A percentile compares a stretch with the other conserved stretches of the same genome.
Evolutionary conservation across 805 yeast species (phyloP).

Genomic region (Candida sakaeoensis): DNA sequence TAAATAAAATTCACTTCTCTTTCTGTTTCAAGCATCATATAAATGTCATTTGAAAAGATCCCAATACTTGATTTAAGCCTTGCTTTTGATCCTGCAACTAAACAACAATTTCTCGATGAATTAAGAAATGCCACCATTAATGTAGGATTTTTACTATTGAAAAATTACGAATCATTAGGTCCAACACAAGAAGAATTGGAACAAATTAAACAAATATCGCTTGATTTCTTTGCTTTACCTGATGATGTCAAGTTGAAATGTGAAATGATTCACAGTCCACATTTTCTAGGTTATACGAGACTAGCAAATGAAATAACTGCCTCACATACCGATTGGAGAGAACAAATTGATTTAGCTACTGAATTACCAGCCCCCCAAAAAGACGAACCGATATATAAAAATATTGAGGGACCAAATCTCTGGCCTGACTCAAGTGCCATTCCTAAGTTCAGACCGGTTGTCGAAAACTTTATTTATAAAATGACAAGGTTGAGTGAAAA

Average conservation of each 20-base stretch:
- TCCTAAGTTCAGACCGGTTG: constrained; percentile 42
- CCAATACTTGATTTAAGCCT: constrained; percentile 44
- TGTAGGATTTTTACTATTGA: constrained; percentile 52
- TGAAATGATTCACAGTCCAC: constrained; percentile 55
- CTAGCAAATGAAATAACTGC: constrained; percentile 59
- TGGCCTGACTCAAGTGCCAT: constrained; percentile 44
- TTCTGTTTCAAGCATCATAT: background rate
- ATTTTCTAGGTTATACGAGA: constrained; percentile 55
- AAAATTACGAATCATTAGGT: constrained; percentile 35
- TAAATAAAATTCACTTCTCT: no score
- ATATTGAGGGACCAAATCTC: constrained; percentile 55
- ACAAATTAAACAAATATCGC: constrained; percentile 35
- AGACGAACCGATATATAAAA: constrained; percentile 41
- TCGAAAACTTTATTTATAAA: constrained; percentile 40
- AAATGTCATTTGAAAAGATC: constrained; percentile 35
- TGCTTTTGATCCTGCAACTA: constrained; percentile 41
- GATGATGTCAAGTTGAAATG: constrained; percentile 40
- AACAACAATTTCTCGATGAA: constrained; percentile 37
- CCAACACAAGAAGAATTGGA: constrained; percentile 38
- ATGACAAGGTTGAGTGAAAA: constrained; percentile 42
- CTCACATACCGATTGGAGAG: constrained; percentile 52
- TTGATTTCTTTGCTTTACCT: constrained; percentile 45
- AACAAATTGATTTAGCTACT: constrained; percentile 59
- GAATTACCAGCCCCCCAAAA: constrained; percentile 41
- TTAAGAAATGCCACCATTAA: constrained; percentile 47